Evolutionary conservation across 306 rosid species (phyloP).

Genomic region (Malus fusca): DNA sequence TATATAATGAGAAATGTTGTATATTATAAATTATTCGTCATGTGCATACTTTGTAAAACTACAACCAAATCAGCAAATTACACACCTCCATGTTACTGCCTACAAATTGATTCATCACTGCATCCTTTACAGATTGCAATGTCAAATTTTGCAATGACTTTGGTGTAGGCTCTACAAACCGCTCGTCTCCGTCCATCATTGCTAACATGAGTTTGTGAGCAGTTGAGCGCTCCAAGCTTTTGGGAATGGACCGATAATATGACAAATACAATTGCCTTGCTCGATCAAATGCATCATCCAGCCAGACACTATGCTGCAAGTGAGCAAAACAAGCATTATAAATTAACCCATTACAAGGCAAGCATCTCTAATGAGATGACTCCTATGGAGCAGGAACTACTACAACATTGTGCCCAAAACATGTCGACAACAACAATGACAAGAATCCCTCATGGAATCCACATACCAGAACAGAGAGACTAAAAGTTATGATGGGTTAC

Average conservation of each 20-base stretch:
- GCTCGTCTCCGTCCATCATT: constrained; percentile 91
- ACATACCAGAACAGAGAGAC: background rate
- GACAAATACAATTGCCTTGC: constrained; percentile 90
- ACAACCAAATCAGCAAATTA: background rate
- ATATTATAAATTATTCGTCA: constrained; percentile 1
- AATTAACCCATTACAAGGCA: background rate
- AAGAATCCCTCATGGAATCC: background rate
- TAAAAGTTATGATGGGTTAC: constrained; percentile 22
- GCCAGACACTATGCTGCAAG: constrained; percentile 96
- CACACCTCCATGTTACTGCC: constrained; percentile 97
- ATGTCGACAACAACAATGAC: background rate
- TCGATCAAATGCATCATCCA: constrained; percentile 95
- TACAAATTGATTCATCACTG: constrained; percentile 89
- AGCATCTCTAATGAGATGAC: background rate
- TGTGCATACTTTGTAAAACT: background rate
- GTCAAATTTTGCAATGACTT: constrained; percentile 71
- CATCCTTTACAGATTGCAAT: constrained; percentile 77
- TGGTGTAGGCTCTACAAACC: constrained; percentile 96
- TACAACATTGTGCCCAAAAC: background rate
- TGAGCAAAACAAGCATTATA: background rate
- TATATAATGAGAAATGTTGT: constrained; percentile 8
- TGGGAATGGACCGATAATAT: constrained; percentile 92
- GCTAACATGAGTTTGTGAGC: constrained; percentile 99
- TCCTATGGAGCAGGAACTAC: background rate
- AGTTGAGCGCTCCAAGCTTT: constrained; percentile 98